Conservation (phyloP, 495 filamentous ascomycete species). For the Clohesyomyces aquaticus region DNA sequence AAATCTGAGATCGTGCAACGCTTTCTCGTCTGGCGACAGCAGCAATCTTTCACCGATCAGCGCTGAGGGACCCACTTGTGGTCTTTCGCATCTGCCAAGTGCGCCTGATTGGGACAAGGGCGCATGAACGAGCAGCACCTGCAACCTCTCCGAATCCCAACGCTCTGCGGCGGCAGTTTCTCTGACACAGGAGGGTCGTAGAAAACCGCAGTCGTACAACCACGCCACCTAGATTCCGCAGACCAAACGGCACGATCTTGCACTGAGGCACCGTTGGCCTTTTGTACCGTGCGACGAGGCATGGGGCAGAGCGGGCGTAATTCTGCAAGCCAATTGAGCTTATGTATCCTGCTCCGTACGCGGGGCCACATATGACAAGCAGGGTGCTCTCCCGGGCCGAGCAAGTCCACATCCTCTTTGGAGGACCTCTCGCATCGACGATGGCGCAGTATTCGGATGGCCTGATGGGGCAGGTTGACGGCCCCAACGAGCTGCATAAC, state of each 20-base stretch:
- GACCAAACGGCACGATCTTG: slow-evolving; percentile 30
- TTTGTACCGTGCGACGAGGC: slow-evolving; percentile 23
- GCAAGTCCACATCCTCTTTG: slow-evolving; percentile 17
- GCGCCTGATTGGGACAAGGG: slow-evolving; percentile 17
- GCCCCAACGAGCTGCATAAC: slow-evolving; percentile 23
- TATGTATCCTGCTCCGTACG: too few relatives aligned
- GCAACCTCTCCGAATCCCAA: slow-evolving; percentile 8
- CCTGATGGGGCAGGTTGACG: slow-evolving; percentile 8
- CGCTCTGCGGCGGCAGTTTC: background rate
- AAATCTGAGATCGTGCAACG: background rate
- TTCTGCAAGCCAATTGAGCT: slow-evolving; percentile 5
- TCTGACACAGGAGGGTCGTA: background rate
- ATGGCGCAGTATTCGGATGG: slow-evolving; percentile 3
- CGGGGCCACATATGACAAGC: slow-evolving; percentile 17
- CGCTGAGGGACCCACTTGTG: slow-evolving; percentile 23
- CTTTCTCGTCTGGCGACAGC: background rate
- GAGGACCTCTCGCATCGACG: slow-evolving; percentile 22
- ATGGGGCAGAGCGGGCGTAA: slow-evolving; percentile 18
- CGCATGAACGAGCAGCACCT: slow-evolving; percentile 16
- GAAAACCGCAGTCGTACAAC: slow-evolving; percentile 1
- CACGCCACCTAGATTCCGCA: slow-evolving; percentile 33
- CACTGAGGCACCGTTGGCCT: slow-evolving; percentile 18
- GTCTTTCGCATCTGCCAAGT: slow-evolving; percentile 21
- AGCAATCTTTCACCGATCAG: slow-evolving; percentile 18
- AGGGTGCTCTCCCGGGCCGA: slow-evolving; percentile 23